Evolutionary conservation across 2,329 filamentous ascomycete species (phyloP), one percentile per base, ranked within the genome.

Genomic region (Alternaria brassicae): DNA sequence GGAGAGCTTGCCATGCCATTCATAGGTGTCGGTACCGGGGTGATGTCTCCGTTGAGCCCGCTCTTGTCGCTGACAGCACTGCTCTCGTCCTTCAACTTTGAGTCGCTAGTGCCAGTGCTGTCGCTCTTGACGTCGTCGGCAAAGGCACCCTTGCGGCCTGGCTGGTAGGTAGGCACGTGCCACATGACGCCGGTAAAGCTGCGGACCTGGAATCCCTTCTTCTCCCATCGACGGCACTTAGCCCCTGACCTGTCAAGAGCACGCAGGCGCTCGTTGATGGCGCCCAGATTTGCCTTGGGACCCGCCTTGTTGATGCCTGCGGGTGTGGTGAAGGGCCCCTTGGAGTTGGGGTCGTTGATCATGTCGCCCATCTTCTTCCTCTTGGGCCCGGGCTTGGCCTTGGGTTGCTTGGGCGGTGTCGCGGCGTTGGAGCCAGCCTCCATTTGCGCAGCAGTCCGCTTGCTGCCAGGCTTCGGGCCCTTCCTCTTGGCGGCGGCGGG

Each of bases 191-290:
- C 94, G 1, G 94, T 97, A 77, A 98, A 98, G 78, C 90, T 96
- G 84, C 96, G 97, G 69, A 98, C 83, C 48, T 84, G 85, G 76
- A 98, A 92, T 56, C 88, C 86, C 64, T 92, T 92, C 78, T 89
- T 91, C 75, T 88, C 84, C 95, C 95, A 99, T 77, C 89, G 93
- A 66, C 94, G 91, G 79, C 93, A 97, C 9, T 95, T 93, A 73
- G 94, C 91, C 67, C 94, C 94, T 7, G 91, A 91, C 61, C 94
- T 89, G 79, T 99, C 95, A 65, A 99, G 90, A 12, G 95, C 94
- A 55, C 95, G 92, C 49, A 99, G 89, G 52, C 92, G 92, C 54
- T 95, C 95, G 76, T 99, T 99, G 84, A 99, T 99, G 60, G 94
- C 94, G 65, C 95, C 95, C 72, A 94, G 91, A 77, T 97, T 98